Evolutionary conservation across 1,284 basidiomycete species (phyloP), one percentile per base, ranked within the genome.

Genomic region (Leccinum subatratum): DNA sequence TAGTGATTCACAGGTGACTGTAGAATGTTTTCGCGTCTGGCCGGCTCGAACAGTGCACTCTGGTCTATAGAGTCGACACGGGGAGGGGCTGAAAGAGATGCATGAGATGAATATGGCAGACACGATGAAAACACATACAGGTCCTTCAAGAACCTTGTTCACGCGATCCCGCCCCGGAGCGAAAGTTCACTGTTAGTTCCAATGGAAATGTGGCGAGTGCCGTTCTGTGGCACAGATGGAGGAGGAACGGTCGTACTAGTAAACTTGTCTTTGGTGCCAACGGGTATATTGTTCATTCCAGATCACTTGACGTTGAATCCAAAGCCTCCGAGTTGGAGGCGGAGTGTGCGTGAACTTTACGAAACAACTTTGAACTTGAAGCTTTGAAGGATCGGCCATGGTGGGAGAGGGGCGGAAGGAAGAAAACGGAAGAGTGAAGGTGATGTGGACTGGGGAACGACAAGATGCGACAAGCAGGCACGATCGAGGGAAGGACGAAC

Each of bases 171-270:
- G 62, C 61, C 65, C 73, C 16, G 62, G 63, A 9, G 61, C 67
- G 48, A 69, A 48, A 68, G 75, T 16, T 76, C 75, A n/a, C 61
- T 63, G 5, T 72, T 71, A 34, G 65, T 67, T 37, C 66, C 77
- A 59, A 4, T 1, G 2, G 39, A 25, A 6, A 37, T 12, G 1
- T 62, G 71, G 42, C 62, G 64, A 51, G 51, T 9, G n/a, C 4
- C 62, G n/a, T 18, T 64, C 0, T 61, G 63, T 14, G 57, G 54
- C 20, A 63, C 11, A 9, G 63, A 34, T 2, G 60, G 60, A 51
- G 61, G 62, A 6, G 65, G 61, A 1, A 42, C 34, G 6, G 66
- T 71, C 18, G 58, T 32, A 32, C 30, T 30, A 6, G 67, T 16
- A 65, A 74, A 71, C n/a, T 74, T 78, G 56, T 66, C 70, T 56